Evolutionary conservation across 352 stramenopile genomes (phyloP), one percentile per base, ranked within the genome.

Genomic region (Phytophthora foliorum): DNA sequence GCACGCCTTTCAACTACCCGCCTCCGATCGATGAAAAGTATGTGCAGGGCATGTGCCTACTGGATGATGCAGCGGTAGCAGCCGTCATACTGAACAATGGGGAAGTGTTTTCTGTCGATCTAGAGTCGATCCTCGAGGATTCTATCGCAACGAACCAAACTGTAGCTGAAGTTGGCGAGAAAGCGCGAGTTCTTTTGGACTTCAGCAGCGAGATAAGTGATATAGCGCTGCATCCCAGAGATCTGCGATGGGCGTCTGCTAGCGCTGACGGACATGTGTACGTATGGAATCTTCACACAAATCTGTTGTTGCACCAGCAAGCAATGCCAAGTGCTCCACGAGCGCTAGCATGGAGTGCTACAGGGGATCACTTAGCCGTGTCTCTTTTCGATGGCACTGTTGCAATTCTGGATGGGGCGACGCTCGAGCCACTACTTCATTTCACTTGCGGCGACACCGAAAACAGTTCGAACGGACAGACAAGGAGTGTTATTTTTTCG

Each of bases 311-410:
- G 3, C 41, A 78, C 3, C 60, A 78, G 34, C 63, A 72, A 17
- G 21, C 56, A 39, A 53, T 76, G 29, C 36, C 54, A 16, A 63
- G 45, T 39, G 19, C 58, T 9, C 68, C 79, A 8, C 51, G 67
- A 11, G 63, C 78, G 1, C n/a, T 92, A 16, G 68, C 72, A 11
- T 93, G 83, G 80, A 86, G 77, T 59, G 34, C 57, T 2, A 53
- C 57, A 2, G 63, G 72, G 0, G 75, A 77, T 16, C 70, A 72
- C 25, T 46, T 92, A 4, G 81, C 81, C 7, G 72, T 81, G 6
- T 91, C 83, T 8, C 62, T 88, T 7, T 51, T 52, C 0, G 66
- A 78, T 31, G 82, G 85, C 0, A 70, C 25, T 2, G 69, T 93
- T 32, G 58, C 27, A 17, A 72, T 91, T 8, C 53, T 93, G 14